Evolutionary conservation across 225 moss, liverwort and hornwort genomes (phyloP), one percentile per base, ranked within the genome.

Genomic region (Physcomitrium patens): DNA sequence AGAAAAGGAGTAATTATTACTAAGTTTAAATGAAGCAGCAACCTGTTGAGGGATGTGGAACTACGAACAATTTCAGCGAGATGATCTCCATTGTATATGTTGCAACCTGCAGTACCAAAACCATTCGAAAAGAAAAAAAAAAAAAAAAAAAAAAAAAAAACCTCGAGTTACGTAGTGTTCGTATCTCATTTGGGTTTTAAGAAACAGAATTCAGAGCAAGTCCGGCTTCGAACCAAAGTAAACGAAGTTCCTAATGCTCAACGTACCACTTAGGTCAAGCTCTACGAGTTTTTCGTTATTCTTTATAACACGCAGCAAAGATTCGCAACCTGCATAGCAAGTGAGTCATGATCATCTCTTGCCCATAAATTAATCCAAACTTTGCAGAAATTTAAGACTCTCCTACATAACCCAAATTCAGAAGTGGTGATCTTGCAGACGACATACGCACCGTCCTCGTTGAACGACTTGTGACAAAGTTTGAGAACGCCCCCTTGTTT

Each of bases 211-310:
- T 22, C 17, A 31, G 15, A 52, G 0, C 20, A 61, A 24, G 31
- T 7, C 0, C 37, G 12, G 8, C 23, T 37, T 47, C 5, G 63
- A 60, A 49, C 16, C 13, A 16, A 71, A 50, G 7, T 37, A 37
- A 3, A 37, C 31, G 5, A 7, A 37, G 31, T 37, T 37, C 31
- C 31, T 7, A 37, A 37, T 37, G 31, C 31, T 37, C 5, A 4
- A 37, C 69, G 18, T 78, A 88, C 88, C 85, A 68, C 88, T 85
- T 0, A 88, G 71, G 55, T 88, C 88, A 71, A 88, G 85, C 76
- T 86, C 88, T 67, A 80, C 70, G 45, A 88, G 83, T 44, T 85
- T 88, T 22, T 88, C 74, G 19, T 88, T 83, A 15, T 88, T 81
- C 68, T 81, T 83, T 26, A 88, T 85, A 23, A 74, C 71, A 63